Percentiles rank a stretch among this genome's conserved stretches.
phyloP scores from a whole-genome alignment of 2,329 filamentous ascomycete genomes.

The Sordariomycetes sp. region DNA sequence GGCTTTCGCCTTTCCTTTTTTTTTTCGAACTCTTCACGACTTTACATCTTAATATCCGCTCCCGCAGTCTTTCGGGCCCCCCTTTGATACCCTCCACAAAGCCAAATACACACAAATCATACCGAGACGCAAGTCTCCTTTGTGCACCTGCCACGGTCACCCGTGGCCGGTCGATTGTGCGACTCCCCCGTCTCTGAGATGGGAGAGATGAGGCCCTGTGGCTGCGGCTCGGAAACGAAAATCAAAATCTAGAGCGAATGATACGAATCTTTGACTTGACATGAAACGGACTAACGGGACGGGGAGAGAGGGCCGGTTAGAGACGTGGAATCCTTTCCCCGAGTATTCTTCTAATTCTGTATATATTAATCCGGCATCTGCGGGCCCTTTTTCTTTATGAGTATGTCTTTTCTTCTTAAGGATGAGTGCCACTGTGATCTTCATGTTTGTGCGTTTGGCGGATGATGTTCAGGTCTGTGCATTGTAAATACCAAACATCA shows the following conservation, averaged over 20 bases:
- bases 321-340: background rate
- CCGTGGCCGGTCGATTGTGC: background rate
- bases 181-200: background rate
- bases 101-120: background rate
- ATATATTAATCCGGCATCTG: background rate
- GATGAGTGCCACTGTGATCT: background rate
- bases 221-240: background rate
- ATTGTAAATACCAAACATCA: too few species aligned
- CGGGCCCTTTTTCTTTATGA: background rate
- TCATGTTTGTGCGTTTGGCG: background rate
- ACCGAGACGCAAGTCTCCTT: background rate
- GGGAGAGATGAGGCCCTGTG: background rate
- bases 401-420: background rate
- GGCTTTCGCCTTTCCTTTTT: background rate
- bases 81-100: background rate
- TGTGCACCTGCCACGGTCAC: background rate
- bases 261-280: background rate
- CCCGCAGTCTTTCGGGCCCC: background rate
- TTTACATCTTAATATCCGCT: background rate
- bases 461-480: too few species aligned
- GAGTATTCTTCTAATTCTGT: conserved; percentile 5
- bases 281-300: background rate
- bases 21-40: conserved; percentile 1
- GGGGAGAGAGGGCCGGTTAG: background rate
- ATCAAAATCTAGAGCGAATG: background rate